Conservation (phyloP, 257 asterid genomes). For the Leonotis leonurus region DNA sequence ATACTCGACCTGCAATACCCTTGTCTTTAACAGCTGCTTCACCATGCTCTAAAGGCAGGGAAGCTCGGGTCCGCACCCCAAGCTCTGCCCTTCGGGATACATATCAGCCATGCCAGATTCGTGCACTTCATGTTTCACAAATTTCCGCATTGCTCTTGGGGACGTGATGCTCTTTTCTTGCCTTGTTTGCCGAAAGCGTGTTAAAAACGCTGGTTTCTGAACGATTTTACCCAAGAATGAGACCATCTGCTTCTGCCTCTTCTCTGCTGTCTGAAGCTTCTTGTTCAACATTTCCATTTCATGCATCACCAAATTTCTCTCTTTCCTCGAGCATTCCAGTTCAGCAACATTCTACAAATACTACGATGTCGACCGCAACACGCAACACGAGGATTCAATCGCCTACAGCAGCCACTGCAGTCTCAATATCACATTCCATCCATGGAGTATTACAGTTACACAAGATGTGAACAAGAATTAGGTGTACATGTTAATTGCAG, state of each 20-base stretch:
- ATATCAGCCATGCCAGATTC: slow-evolving; percentile 22
- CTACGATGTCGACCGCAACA: slow-evolving; percentile 9
- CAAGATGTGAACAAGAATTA: background rate
- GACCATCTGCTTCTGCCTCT: slow-evolving; percentile 77
- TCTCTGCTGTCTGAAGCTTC: slow-evolving; percentile 67
- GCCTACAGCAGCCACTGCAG: slow-evolving; percentile 9
- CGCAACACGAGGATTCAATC: slow-evolving; percentile 17
- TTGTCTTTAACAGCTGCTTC: slow-evolving; percentile 33
- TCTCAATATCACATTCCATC: background rate
- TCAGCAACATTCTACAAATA: slow-evolving; percentile 22
- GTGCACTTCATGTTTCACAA: slow-evolving; percentile 39
- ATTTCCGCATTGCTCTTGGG: slow-evolving; percentile 43
- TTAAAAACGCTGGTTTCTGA: slow-evolving; percentile 43
- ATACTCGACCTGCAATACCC: slow-evolving; percentile 26
- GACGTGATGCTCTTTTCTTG: slow-evolving; percentile 34
- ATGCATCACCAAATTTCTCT: slow-evolving; percentile 59
- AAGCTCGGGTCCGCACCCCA: slow-evolving; percentile 21
- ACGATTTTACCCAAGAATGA: slow-evolving; percentile 69
- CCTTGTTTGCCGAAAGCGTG: slow-evolving; percentile 38
- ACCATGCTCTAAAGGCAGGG: slow-evolving; percentile 21
- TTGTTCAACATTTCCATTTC: slow-evolving; percentile 60
- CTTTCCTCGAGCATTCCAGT: slow-evolving; percentile 49
- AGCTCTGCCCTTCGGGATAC: slow-evolving; percentile 26
- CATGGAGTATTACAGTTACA: background rate
- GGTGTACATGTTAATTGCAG: too few species aligned